A percentile compares a stretch with the other conserved stretches of the same genome.
Conservation (phyloP, 495 filamentous ascomycete species). For the Annulohypoxylon moriforme region DNA sequence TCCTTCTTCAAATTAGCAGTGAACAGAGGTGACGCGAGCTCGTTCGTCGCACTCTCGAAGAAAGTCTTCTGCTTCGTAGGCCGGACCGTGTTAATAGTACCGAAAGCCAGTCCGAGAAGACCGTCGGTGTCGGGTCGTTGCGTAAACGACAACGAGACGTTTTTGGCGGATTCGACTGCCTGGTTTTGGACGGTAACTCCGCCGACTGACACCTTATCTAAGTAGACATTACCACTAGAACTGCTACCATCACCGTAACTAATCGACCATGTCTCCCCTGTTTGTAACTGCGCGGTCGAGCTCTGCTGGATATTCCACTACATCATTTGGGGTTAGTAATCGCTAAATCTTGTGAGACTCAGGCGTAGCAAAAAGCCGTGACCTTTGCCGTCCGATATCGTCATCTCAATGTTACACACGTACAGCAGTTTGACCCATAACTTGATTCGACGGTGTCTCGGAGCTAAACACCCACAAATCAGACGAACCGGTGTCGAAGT, state of each 20-base stretch:
- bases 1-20: conserved; percentile 76
- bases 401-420: neutral
- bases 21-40: conserved; percentile 74
- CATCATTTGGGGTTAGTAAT: conserved; percentile 47
- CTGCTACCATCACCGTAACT: conserved; percentile 78
- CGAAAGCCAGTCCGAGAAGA: conserved; percentile 81
- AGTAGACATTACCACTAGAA: conserved; percentile 77
- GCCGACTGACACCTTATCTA: conserved; percentile 81
- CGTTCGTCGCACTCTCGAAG: conserved; percentile 74
- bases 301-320: conserved; percentile 67
- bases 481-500: conserved; percentile 82
- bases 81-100: conserved; percentile 74
- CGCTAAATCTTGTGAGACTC: neutral
- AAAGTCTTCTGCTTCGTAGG: conserved; percentile 76
- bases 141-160: conserved; percentile 73
- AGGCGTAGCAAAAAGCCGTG: neutral
- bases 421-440: conserved; percentile 59
- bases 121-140: conserved; percentile 71
- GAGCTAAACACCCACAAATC: conserved; percentile 75
- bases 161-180: conserved; percentile 77
- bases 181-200: conserved; percentile 72
- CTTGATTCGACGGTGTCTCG: conserved; percentile 56
- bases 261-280: conserved; percentile 73
- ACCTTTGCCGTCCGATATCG: neutral
- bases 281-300: conserved; percentile 60